Conservation (phyloP, 2,329 filamentous ascomycete species). For the Epichloe aotearoae region DNA sequence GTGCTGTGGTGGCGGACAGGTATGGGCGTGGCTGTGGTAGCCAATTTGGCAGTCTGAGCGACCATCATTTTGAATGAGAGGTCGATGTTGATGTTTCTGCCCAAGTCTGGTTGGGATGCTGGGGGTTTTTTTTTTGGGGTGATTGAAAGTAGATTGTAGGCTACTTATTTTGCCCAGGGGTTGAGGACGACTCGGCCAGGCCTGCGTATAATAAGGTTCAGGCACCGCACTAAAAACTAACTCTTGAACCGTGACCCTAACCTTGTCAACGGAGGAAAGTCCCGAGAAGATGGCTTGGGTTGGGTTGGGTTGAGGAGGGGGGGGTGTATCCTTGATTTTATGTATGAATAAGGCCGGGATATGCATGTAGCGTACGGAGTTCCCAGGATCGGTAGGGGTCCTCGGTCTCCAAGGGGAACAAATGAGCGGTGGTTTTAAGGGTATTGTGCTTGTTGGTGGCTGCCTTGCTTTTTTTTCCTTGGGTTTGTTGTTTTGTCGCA, state of each 20-base stretch:
- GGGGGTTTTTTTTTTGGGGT: not conserved
- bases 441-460: too few relatives aligned
- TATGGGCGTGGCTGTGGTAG: conserved; percentile 3
- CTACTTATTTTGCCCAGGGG: not conserved
- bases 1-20: conserved; percentile 6
- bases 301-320: too few relatives aligned
- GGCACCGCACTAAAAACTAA: not conserved
- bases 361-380: not conserved
- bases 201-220: not conserved
- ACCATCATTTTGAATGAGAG: conserved; percentile 1
- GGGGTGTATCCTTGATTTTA: not conserved
- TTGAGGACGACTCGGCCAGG: not conserved
- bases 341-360: not conserved
- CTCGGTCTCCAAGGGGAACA: not conserved
- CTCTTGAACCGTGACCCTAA: too few relatives aligned
- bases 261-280: not conserved
- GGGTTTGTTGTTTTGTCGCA: too few relatives aligned
- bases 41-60: conserved; percentile 3
- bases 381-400: not conserved
- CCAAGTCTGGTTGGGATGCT: not conserved
- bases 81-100: not conserved
- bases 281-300: not conserved
- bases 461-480: not conserved
- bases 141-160: too few relatives aligned
- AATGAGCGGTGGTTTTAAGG: not conserved